A percentile compares a stretch with the other conserved stretches of the same genome.
phyloP scores from a whole-genome alignment of 805 yeast genomes.

The Candida morakotiae region DNA sequence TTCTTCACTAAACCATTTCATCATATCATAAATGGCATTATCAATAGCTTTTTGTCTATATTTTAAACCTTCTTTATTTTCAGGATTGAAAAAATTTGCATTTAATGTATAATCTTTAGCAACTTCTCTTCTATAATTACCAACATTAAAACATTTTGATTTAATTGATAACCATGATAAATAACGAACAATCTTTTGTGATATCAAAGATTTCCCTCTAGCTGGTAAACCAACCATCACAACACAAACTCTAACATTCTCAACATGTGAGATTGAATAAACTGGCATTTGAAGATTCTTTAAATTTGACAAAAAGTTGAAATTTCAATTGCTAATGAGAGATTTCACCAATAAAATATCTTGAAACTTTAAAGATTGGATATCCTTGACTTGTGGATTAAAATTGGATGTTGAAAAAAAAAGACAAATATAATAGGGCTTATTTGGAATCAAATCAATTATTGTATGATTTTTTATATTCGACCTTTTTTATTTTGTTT shows the following conservation, averaged over 20 bases:
- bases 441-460: neutral
- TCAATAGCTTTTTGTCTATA: constrained; percentile 67
- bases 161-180: constrained; percentile 87
- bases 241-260: constrained; percentile 74
- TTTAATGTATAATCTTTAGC: constrained; percentile 50
- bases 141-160: constrained; percentile 87
- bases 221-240: constrained; percentile 88
- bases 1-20: constrained; percentile 78
- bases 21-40: constrained; percentile 72
- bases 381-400: too few relatives aligned
- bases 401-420: too few relatives aligned
- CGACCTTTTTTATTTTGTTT: neutral
- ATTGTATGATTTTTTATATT: neutral
- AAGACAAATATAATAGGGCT: too few relatives aligned
- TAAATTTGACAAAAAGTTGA: too few relatives aligned
- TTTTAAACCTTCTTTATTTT: constrained; percentile 59
- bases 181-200: constrained; percentile 90
- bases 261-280: constrained; percentile 55
- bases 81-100: constrained; percentile 76
- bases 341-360: too few relatives aligned
- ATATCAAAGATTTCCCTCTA: constrained; percentile 90
- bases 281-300: constrained; percentile 47
- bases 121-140: constrained; percentile 68
- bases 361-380: too few relatives aligned
- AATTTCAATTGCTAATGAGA: too few relatives aligned